Evolutionary conservation across 1,139 yeast genomes (phyloP).

Genomic region (Taphrina flavorubra): DNA sequence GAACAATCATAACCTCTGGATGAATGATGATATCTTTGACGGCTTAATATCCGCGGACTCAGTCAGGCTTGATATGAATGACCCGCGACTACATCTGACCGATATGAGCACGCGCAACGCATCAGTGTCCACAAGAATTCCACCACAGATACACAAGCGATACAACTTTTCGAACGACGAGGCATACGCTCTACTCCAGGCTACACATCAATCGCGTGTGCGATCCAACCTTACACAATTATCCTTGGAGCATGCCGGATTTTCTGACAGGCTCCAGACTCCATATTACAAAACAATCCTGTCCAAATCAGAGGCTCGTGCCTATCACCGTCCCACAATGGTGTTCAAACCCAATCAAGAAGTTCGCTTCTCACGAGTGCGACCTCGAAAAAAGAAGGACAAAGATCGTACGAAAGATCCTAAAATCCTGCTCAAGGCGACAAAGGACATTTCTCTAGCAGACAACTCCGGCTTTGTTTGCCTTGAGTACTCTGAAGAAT

Average conservation of each 20-base stretch:
- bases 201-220: constrained; percentile 87
- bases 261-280: constrained; percentile 83
- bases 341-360: constrained; percentile 76
- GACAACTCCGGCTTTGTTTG: constrained; percentile 80
- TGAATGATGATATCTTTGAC: constrained; percentile 76
- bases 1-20: constrained; percentile 54
- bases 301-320: constrained; percentile 70
- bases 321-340: constrained; percentile 81
- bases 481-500: constrained; percentile 89
- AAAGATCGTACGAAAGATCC: constrained; percentile 80
- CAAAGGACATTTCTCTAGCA: constrained; percentile 79
- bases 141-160: constrained; percentile 44
- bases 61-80: constrained; percentile 74
- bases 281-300: constrained; percentile 88
- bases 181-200: constrained; percentile 79
- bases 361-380: constrained; percentile 75
- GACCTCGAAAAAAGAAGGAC: constrained; percentile 76
- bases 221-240: constrained; percentile 92
- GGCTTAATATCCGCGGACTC: constrained; percentile 54
- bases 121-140: background rate
- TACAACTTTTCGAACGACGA: constrained; percentile 88
- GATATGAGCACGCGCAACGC: background rate
- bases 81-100: constrained; percentile 55
- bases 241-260: constrained; percentile 87
- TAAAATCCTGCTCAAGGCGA: constrained; percentile 57